These are phyloP conservation scores for Phytophthora lateralis DNA, from an alignment of 352 stramenopile genomes.

Conservation along the genomic window DNA sequence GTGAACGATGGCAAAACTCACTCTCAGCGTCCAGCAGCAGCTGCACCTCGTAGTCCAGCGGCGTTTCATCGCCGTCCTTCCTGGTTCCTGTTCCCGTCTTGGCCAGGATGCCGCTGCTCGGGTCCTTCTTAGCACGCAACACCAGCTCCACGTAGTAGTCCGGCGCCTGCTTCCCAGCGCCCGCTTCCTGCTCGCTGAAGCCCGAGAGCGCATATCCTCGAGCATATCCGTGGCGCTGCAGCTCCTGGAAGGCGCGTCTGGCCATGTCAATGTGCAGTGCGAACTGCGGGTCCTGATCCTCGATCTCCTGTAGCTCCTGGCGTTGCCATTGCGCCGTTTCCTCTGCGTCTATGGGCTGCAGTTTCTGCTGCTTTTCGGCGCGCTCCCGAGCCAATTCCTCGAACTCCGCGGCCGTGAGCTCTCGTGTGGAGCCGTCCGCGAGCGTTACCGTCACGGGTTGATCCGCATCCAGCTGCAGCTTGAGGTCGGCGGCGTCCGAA, in stretches of 20 bases:
- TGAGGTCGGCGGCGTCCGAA: constrained; percentile 9
- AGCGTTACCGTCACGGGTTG: constrained; percentile 44
- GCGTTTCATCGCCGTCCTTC: constrained; percentile 29
- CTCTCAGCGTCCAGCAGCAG: constrained; percentile 49
- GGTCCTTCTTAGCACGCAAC: constrained; percentile 28
- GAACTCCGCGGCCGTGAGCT: constrained; percentile 56
- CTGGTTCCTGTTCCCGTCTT: constrained; percentile 35
- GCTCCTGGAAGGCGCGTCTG: constrained; percentile 49
- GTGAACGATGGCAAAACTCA: constrained; percentile 29
- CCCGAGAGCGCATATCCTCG: constrained; percentile 52
- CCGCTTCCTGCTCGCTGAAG: constrained; percentile 56
- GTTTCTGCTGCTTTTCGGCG: constrained; percentile 35
- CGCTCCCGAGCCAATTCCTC: constrained; percentile 39
- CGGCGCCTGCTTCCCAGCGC: constrained; percentile 12
- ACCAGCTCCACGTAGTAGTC: constrained; percentile 41
- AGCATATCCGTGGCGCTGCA: constrained; percentile 68
- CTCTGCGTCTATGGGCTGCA: constrained; percentile 31
- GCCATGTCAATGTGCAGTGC: constrained; percentile 55
- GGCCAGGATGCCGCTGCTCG: constrained; percentile 23
- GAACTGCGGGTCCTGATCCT: constrained; percentile 50
- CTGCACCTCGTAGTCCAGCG: constrained; percentile 50
- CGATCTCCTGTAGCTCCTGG: constrained; percentile 42
- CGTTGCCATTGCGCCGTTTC: constrained; percentile 31
- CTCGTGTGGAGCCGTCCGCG: constrained; percentile 46
- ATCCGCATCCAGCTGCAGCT: constrained; percentile 29